A percentile compares a stretch with the other conserved stretches of the same genome.
phyloP scores from a whole-genome alignment of 2,329 filamentous ascomycete genomes.

The Calonectria montana region DNA sequence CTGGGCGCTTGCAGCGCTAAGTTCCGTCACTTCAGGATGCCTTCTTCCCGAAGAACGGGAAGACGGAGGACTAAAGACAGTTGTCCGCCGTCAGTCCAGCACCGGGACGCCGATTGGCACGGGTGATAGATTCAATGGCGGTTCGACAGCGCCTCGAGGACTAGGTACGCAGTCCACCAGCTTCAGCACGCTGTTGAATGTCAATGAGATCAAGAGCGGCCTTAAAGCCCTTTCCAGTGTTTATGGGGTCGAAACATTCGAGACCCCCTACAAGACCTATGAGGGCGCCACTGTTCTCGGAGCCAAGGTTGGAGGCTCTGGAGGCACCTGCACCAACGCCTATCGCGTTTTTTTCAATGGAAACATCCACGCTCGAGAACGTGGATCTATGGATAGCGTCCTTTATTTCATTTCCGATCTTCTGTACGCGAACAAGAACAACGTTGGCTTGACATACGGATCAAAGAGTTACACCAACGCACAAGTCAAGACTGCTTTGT shows the following conservation, averaged over 20 bases:
- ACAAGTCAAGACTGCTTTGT: conserved; percentile 60
- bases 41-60: conserved; percentile 24
- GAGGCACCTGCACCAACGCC: conserved; percentile 46
- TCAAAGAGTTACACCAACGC: conserved; percentile 60
- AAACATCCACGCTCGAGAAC: conserved; percentile 64
- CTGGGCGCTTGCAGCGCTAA: conserved; percentile 10
- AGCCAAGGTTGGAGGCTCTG: conserved; percentile 52
- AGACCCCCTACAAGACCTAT: conserved; percentile 56
- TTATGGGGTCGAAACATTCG: conserved; percentile 40
- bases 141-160: conserved; percentile 16
- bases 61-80: conserved; percentile 1
- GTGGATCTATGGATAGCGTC: conserved; percentile 64
- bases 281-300: conserved; percentile 53
- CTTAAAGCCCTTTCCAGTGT: conserved; percentile 17
- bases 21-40: conserved; percentile 15
- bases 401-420: conserved; percentile 66
- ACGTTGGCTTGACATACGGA: conserved; percentile 60
- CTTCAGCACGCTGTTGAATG: conserved; percentile 45
- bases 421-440: conserved; percentile 61
- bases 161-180: conserved; percentile 66
- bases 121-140: conserved; percentile 22
- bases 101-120: conserved; percentile 25
- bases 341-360: conserved; percentile 60
- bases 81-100: conserved; percentile 19
- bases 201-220: conserved; percentile 24